Percentiles rank a stretch among this genome's conserved stretches.
Conservation (phyloP, 257 asterid species). For the Anisodus acutangulus region DNA sequence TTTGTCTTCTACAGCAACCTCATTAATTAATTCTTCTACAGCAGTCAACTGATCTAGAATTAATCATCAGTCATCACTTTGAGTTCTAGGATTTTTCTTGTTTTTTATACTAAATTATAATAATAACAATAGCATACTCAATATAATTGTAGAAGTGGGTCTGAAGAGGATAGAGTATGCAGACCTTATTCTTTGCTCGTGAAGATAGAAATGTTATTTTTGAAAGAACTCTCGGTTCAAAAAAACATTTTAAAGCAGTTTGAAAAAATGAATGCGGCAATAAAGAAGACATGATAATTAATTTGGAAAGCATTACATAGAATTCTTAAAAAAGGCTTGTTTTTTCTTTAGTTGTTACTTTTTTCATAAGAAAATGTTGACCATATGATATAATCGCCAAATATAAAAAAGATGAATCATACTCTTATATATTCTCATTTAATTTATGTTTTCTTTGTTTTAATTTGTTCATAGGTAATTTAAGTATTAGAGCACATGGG, state of each 20-base stretch:
- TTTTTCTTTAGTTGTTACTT: background rate
- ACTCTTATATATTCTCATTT: background rate
- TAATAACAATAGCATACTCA: too few relatives aligned
- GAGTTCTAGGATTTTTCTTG: background rate
- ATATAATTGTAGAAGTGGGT: too few relatives aligned
- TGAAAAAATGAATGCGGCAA: too few relatives aligned
- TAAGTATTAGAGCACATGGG: background rate
- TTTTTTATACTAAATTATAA: background rate
- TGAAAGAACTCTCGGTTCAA: too few relatives aligned
- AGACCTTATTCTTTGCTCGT: too few relatives aligned
- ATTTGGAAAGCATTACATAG: too few relatives aligned
- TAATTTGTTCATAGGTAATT: background rate
- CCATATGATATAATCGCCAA: background rate
- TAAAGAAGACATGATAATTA: too few relatives aligned
- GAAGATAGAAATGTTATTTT: too few relatives aligned
- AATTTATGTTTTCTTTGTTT: background rate
- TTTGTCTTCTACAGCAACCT: background rate
- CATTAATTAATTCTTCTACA: background rate
- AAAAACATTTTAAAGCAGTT: too few relatives aligned
- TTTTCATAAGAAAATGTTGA: background rate
- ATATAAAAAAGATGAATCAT: background rate
- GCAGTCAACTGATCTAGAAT: background rate
- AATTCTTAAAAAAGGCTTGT: too few relatives aligned
- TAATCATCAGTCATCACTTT: background rate
- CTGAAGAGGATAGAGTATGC: too few relatives aligned